These are phyloP conservation scores for Phytopythium ostracodes DNA, from an alignment of 352 stramenopile genomes.

Conservation along the genomic window DNA sequence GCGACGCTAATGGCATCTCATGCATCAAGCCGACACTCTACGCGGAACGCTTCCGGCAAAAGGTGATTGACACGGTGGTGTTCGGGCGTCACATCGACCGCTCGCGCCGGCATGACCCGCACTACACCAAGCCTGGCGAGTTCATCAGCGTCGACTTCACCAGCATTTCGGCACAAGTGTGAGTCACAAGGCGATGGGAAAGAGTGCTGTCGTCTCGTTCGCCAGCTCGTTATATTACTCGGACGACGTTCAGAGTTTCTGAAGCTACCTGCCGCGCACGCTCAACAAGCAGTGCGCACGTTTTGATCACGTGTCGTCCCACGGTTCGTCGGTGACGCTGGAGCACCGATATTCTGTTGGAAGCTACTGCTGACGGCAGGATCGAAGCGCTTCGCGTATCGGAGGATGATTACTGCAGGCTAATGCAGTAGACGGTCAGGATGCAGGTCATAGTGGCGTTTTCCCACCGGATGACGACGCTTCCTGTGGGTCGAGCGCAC, in stretches of 20 bases:
- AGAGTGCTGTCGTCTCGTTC: too few relatives aligned
- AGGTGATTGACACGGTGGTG: constrained; percentile 82
- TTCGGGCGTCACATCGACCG: constrained; percentile 50
- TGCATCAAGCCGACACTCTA: constrained; percentile 81
- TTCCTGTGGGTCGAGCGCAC: constrained; percentile 27
- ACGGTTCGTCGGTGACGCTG: not conserved
- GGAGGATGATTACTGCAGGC: constrained; percentile 37
- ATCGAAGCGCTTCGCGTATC: not conserved
- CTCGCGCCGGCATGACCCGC: constrained; percentile 17
- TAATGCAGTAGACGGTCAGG: constrained; percentile 70
- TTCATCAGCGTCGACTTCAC: constrained; percentile 86
- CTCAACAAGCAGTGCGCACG: not conserved
- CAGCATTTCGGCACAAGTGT: constrained; percentile 42
- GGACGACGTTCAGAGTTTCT: not conserved
- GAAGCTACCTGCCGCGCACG: not conserved
- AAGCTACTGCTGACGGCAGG: not conserved
- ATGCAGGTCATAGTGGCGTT: constrained; percentile 72
- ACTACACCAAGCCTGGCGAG: constrained; percentile 40
- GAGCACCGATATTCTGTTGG: not conserved
- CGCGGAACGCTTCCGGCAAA: constrained; percentile 78
- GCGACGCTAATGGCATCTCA: constrained; percentile 74
- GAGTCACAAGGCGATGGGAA: not conserved
- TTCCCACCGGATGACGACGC: constrained; percentile 70
- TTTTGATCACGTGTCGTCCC: not conserved
- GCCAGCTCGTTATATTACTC: constrained; percentile 4